Conservation (phyloP, 192 early-diverging fungal species). For the Coemansia sp. region DNA sequence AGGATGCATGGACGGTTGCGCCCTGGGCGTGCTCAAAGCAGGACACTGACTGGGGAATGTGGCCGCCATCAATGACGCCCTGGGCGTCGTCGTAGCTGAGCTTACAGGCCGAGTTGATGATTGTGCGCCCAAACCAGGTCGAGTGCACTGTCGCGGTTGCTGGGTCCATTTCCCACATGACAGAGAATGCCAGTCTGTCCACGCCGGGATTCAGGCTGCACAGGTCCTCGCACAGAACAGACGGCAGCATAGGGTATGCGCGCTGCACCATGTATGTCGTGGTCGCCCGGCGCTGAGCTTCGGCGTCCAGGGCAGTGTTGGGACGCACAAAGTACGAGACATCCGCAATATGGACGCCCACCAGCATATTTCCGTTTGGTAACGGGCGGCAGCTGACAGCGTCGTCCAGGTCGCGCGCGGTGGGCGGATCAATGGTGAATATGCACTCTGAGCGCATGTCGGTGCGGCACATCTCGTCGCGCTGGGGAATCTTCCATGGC, state of each 20-base stretch:
- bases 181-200: slow-evolving; percentile 87
- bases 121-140: slow-evolving; percentile 81
- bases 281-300: slow-evolving; percentile 81
- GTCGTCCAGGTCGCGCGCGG: slow-evolving; percentile 47
- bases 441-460: slow-evolving; percentile 68
- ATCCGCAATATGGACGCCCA: slow-evolving; percentile 91
- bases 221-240: slow-evolving; percentile 70
- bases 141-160: slow-evolving; percentile 56
- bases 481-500: slow-evolving; percentile 74
- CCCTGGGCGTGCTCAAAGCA: slow-evolving; percentile 11
- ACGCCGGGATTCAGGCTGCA: slow-evolving; percentile 84
- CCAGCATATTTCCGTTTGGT: slow-evolving; percentile 32
- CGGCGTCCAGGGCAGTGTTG: slow-evolving; percentile 72
- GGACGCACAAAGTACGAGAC: slow-evolving; percentile 89
- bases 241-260: slow-evolving; percentile 93
- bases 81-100: slow-evolving; percentile 96
- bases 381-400: slow-evolving; percentile 40
- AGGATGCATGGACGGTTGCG: slow-evolving; percentile 8
- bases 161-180: slow-evolving; percentile 54
- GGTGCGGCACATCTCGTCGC: slow-evolving; percentile 60
- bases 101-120: slow-evolving; percentile 88
- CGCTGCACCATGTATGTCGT: slow-evolving; percentile 90
- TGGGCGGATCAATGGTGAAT: slow-evolving; percentile 85
- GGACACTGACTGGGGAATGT: not conserved
- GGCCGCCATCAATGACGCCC: slow-evolving; percentile 55